Base-by-base conservation (phyloP, 2,329 filamentous ascomycete genomes). In the Epichloe typhina region DNA sequence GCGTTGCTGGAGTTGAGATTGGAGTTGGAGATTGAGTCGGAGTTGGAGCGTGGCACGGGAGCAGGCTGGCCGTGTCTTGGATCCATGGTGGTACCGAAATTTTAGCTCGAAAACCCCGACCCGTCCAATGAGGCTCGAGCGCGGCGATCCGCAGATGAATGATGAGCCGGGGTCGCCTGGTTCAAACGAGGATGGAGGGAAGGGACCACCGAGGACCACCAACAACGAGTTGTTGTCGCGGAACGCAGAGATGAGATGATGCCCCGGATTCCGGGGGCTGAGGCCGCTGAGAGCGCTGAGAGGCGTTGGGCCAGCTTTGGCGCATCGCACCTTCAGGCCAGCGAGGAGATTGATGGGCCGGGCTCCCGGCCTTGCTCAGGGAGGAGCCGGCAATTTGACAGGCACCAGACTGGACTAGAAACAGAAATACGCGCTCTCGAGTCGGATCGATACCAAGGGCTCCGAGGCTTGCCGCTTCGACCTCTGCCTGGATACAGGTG, bases 61-160 rank as follows among this genome's bases (percentile, higher is more conserved):
- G 50, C 55, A 43, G 49, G 54, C 56, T 56, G 56, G 55, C 52
- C 52, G 55, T 64, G 54, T 58, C 58, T 61, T 53, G 58, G 56
- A 55, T 57, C 59, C 68, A 69, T 55, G 46, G 49, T 67, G 54
- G 59, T 60, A 60, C 59, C 60, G 59, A 64, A 57, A 57, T 63
- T 63, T 64, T 62, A 66, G 64, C 62, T 64, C 60, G 54, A 62
- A 58, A 64, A 62, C 56, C 58, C 58, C 53, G 57, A 61, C 51
- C 33, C 23, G 40, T 39, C 36, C 23, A 17, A 41, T 47, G 39
- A 21, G 50, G 45, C 50, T 17, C 39, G 47, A 50, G 47, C 47
- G 43, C 35, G 23, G 47, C 19, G 49, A 42, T 23, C 26, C 43
- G 31, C 49, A 36, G 47, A 50, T 48, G 38, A 48, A 38, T 21